Evolutionary conservation across 2,329 filamentous ascomycete species (phyloP).

Genomic region (Pseudogymnoascus sp.): DNA sequence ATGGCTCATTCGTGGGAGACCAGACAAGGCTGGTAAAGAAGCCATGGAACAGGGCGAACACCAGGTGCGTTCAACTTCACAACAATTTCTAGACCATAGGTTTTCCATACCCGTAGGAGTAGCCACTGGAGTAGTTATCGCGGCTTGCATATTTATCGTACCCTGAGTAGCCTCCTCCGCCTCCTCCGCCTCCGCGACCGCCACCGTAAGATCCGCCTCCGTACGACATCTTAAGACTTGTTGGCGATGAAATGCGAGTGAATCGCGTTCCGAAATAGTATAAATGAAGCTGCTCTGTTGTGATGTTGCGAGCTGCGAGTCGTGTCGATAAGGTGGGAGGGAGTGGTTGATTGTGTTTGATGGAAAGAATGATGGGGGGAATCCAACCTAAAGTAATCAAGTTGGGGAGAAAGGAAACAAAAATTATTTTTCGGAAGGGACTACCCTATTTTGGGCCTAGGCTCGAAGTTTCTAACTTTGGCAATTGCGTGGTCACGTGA

Average conservation of each 20-base stretch:
- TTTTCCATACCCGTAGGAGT: conserved; percentile 42
- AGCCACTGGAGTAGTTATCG: conserved; percentile 40
- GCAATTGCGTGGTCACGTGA: neutral
- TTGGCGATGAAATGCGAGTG: conserved; percentile 5
- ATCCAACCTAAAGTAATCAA: conserved; percentile 5
- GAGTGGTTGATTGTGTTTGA: conserved; percentile 9
- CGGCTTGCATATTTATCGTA: conserved; percentile 44
- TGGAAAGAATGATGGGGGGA: conserved; percentile 8
- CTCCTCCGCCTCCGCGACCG: conserved; percentile 37
- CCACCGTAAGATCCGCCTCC: conserved; percentile 48
- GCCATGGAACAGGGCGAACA: neutral
- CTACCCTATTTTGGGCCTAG: conserved; percentile 9
- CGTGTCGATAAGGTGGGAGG: conserved; percentile 3
- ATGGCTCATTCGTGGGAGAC: neutral
- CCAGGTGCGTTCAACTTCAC: conserved; percentile 25
- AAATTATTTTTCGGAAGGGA: conserved; percentile 10
- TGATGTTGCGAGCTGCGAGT: conserved; percentile 1
- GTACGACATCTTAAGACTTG: conserved; percentile 58
- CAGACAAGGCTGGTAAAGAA: neutral
- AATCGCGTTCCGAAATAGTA: conserved; percentile 5
- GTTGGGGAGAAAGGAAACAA: conserved; percentile 5
- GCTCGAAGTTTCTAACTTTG: conserved; percentile 9
- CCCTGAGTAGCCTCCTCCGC: conserved; percentile 46
- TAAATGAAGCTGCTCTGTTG: conserved; percentile 7
- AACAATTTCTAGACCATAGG: conserved; percentile 31